phyloP scores from a whole-genome alignment of 768 basidiomycete genomes.

The Auricularia sp. region DNA sequence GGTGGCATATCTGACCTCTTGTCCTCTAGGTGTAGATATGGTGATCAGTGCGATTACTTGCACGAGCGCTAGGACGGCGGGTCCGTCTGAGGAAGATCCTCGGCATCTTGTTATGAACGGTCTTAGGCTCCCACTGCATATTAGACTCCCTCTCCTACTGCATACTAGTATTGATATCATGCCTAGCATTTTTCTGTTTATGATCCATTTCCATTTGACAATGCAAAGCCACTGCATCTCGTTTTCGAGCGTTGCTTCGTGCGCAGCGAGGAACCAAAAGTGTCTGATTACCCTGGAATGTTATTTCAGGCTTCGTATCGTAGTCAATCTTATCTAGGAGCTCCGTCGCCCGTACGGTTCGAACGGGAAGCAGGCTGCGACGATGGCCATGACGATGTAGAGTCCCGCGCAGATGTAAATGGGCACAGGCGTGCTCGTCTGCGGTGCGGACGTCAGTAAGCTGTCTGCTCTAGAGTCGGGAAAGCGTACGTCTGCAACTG shows the following conservation, averaged over 20 bases:
- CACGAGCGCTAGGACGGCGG: constrained; percentile 35
- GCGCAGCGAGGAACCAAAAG: too few species aligned
- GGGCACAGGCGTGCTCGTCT: constrained; percentile 12
- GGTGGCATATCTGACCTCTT: constrained; percentile 27
- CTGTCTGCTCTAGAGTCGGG: background rate
- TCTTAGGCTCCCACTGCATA: too few species aligned
- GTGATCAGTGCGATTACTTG: constrained; percentile 78
- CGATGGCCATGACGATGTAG: constrained; percentile 17
- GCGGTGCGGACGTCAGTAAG: background rate
- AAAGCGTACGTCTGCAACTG: background rate
- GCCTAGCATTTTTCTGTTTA: too few species aligned
- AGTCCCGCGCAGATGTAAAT: constrained; percentile 20
- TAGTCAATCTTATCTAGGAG: background rate
- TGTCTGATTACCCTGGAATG: too few species aligned
- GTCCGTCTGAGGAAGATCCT: too few species aligned
- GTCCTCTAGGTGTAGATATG: constrained; percentile 70
- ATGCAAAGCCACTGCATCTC: too few species aligned
- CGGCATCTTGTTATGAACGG: too few species aligned
- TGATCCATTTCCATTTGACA: too few species aligned
- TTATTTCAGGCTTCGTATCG: too few species aligned
- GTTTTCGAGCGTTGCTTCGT: too few species aligned
- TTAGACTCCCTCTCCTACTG: too few species aligned
- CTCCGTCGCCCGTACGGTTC: constrained; percentile 9
- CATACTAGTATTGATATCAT: too few species aligned
- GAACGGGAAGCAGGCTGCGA: constrained; percentile 18